Conservation (phyloP, 2,329 filamentous ascomycete genomes). For the Ophiosphaerella herpotricha region DNA sequence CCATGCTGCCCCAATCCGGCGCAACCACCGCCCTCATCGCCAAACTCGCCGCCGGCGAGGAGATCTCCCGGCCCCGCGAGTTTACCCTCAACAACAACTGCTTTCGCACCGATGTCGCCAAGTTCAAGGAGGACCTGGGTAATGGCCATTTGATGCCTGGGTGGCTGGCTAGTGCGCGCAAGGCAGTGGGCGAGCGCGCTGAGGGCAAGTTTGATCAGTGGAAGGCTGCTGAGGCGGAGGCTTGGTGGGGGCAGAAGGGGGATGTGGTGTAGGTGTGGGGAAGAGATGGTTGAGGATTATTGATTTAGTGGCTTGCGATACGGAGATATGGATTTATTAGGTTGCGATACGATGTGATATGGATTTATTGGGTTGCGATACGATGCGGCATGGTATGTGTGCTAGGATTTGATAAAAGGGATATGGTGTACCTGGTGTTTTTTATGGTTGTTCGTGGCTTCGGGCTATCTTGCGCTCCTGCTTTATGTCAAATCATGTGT, state of each 20-base stretch:
- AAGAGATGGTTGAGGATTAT: no score
- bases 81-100: conserved; percentile 44
- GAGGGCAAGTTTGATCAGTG: conserved; percentile 62
- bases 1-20: conserved; percentile 25
- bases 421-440: no score
- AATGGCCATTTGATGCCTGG: conserved; percentile 61
- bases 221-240: conserved; percentile 59
- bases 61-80: conserved; percentile 26
- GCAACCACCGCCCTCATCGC: conserved; percentile 21
- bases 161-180: conserved; percentile 61
- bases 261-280: not conserved
- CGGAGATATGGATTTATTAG: no score
- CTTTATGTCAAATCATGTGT: no score
- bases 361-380: no score
- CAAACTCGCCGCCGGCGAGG: conserved; percentile 17
- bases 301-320: no score
- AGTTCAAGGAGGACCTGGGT: conserved; percentile 61
- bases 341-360: no score
- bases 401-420: no score
- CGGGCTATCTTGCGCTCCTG: no score
- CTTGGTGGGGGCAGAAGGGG: conserved; percentile 62
- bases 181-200: conserved; percentile 57
- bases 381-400: no score
- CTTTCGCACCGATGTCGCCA: conserved; percentile 58
- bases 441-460: no score